A percentile compares a stretch with the other conserved stretches of the same genome.
These are phyloP conservation scores for Camellia granthamiana DNA, from an alignment of 148 eudicot species.

Conservation along the genomic window DNA sequence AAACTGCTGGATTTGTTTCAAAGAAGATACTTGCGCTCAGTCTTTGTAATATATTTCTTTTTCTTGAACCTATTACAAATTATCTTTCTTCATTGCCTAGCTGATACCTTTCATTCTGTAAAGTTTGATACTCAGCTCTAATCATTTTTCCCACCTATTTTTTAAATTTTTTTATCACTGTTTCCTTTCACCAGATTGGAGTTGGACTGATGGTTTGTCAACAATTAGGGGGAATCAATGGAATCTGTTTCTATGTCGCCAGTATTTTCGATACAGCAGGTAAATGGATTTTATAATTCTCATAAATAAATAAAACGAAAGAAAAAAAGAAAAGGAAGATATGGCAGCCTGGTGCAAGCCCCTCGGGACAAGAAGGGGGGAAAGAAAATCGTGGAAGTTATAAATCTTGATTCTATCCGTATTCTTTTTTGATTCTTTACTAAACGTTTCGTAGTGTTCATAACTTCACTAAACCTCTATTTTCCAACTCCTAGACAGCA, in stretches of 20 bases:
- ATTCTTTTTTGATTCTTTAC: too few relatives aligned
- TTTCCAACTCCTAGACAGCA: not conserved
- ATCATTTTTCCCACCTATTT: not conserved
- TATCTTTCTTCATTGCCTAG: not conserved
- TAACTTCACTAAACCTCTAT: not conserved
- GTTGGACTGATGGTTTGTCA: slow-evolving; percentile 88
- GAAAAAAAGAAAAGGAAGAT: too few relatives aligned
- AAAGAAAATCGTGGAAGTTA: too few relatives aligned
- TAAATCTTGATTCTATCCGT: too few relatives aligned
- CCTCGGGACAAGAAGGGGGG: too few relatives aligned
- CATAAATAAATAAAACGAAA: too few relatives aligned
- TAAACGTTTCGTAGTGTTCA: too few relatives aligned
- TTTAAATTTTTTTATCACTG: not conserved
- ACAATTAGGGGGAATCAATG: slow-evolving; percentile 90
- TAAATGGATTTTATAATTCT: slow-evolving; percentile 10
- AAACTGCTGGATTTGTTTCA: slow-evolving; percentile 70
- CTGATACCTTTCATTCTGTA: not conserved
- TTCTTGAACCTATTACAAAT: not conserved
- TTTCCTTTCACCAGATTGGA: slow-evolving; percentile 51
- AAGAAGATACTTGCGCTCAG: slow-evolving; percentile 60
- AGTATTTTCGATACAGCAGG: slow-evolving; percentile 84
- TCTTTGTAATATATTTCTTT: slow-evolving; percentile 45
- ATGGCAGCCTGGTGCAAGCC: too few relatives aligned
- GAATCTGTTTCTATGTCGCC: slow-evolving; percentile 76
- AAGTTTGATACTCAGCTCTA: too few relatives aligned